Evolutionary conservation across 768 basidiomycete species (phyloP).

Genomic region (Polyporus arcularius): DNA sequence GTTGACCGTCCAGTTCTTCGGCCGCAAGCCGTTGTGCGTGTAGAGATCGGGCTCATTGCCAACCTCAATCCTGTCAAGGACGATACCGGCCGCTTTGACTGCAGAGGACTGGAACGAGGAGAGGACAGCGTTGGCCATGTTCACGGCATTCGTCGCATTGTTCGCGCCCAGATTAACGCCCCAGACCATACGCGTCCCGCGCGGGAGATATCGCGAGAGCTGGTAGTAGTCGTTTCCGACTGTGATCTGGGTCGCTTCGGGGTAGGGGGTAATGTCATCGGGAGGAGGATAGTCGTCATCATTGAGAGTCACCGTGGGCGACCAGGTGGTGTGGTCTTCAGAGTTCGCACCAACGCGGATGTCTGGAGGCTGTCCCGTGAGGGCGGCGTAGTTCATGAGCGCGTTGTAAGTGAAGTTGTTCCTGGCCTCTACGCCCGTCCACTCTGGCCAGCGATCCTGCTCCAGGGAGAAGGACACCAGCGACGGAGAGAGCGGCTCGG

Average conservation of each 20-base stretch:
- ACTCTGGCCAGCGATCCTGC: constrained; percentile 70
- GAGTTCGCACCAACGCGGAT: constrained; percentile 60
- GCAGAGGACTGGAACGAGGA: constrained; percentile 27
- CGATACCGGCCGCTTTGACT: constrained; percentile 29
- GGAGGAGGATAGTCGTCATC: constrained; percentile 51
- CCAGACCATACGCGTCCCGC: constrained; percentile 61
- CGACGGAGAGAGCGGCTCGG: constrained; percentile 43
- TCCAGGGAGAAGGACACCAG: constrained; percentile 69
- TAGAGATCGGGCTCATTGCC: constrained; percentile 38
- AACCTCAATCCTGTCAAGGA: constrained; percentile 34
- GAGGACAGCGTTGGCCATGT: constrained; percentile 32
- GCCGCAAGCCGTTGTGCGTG: constrained; percentile 30
- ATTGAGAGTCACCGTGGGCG: constrained; percentile 42
- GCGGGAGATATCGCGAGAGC: constrained; percentile 52
- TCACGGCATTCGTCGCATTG: constrained; percentile 32
- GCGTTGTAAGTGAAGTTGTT: constrained; percentile 66
- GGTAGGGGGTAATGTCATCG: constrained; percentile 56
- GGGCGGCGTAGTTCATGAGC: constrained; percentile 52
- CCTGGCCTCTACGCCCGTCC: constrained; percentile 51
- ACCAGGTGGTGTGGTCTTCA: constrained; percentile 60
- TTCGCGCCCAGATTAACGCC: constrained; percentile 63
- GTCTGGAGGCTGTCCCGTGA: constrained; percentile 54
- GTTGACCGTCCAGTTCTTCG: constrained; percentile 29
- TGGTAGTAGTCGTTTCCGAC: constrained; percentile 60
- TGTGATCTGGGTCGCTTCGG: constrained; percentile 59